Base-by-base conservation (phyloP, 306 rosid species). In the Casuarina equisetifolia region DNA sequence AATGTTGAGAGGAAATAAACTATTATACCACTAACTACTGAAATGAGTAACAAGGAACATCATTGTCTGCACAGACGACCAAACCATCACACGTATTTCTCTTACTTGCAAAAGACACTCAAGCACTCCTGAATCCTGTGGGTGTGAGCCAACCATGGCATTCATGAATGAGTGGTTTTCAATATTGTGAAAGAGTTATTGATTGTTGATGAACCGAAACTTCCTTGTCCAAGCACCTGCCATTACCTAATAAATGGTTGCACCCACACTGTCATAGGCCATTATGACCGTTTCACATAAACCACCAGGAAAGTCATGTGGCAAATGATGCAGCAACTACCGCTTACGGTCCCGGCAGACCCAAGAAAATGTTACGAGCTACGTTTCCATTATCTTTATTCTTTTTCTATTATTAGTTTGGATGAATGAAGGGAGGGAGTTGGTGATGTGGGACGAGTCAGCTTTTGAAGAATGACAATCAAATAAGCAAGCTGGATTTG, bases 191-290 rank as follows among this genome's bases (percentile, higher is more conserved):
- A 9, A 5, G 16, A 39, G 25, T 58, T 58, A 32, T 19, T 48
- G 51, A 48, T 48, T 48, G 51, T 9, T 58, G 64, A 58, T 20
- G 32, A 20, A 58, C 64, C 25, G 11, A 38, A 38, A 62, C 0
- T 13, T 66, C 8, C 19, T 62, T 12, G 20, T 12, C 7, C 3
- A 66, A 50, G 25, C 59, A 20, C 61, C 55, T 69, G 58, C 76
- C 74, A 44, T 52, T 73, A 81, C 84, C 82, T 81, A 81, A 76
- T 39, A 69, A 81, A 69, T 59, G 63, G 80, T 75, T 82, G 52
- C 38, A 35, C 48, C 72, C 73, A 36, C 69, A 49, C 77, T 38
- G 68, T 75, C 77, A 64, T n/a, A 49, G 68, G 25, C 77, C 69
- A 46, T n/a, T 50, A 53, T 7, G 57, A 32, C 48, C 35, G 44